These are phyloP conservation scores for Pythium vanterpoolii DNA, from an alignment of 352 stramenopile species.

Conservation along the genomic window DNA sequence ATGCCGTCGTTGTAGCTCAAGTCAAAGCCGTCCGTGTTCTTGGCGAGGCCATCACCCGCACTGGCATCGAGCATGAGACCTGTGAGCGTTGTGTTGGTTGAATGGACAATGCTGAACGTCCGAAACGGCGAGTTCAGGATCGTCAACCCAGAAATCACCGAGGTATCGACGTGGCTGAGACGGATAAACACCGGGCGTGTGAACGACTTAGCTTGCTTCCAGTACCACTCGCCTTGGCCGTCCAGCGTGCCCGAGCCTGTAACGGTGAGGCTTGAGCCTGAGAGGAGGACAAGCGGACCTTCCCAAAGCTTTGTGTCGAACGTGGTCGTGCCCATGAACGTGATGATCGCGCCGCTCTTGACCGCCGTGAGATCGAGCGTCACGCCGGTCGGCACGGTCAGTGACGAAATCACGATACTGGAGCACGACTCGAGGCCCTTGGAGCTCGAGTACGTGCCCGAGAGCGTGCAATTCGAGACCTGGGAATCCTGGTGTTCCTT, in stretches of 20 bases:
- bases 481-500: neutral
- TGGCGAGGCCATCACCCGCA: constrained; percentile 25
- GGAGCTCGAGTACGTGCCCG: constrained; percentile 33
- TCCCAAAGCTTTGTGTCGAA: constrained; percentile 33
- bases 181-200: constrained; percentile 37
- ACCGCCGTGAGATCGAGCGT: constrained; percentile 34
- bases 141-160: constrained; percentile 31
- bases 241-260: constrained; percentile 32
- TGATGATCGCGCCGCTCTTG: constrained; percentile 30
- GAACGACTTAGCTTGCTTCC: constrained; percentile 26
- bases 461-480: constrained; percentile 26
- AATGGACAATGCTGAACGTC: constrained; percentile 32
- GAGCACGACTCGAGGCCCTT: constrained; percentile 27
- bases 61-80: constrained; percentile 32
- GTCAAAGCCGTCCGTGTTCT: constrained; percentile 38
- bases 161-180: constrained; percentile 22
- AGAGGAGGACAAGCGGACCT: constrained; percentile 32
- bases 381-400: constrained; percentile 30
- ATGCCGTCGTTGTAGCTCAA: constrained; percentile 23
- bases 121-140: constrained; percentile 38
- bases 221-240: constrained; percentile 37
- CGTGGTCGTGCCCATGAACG: constrained; percentile 34
- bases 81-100: constrained; percentile 21
- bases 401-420: constrained; percentile 22
- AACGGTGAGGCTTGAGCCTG: constrained; percentile 28